phyloP scores from a whole-genome alignment of 257 asterid genomes.

The Coffea canephora region DNA sequence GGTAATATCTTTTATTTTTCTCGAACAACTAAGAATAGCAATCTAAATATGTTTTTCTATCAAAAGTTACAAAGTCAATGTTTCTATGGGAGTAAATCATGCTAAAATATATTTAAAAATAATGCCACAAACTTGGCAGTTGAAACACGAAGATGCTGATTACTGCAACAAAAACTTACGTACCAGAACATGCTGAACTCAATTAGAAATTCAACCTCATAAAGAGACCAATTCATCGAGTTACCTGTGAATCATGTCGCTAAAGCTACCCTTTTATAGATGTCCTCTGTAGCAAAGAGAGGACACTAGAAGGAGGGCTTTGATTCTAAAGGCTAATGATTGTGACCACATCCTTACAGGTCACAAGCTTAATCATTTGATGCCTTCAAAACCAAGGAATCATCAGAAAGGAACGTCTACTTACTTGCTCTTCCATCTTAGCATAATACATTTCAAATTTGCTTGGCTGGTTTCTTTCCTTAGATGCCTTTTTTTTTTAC shows the following conservation, averaged over 20 bases:
- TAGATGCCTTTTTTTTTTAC: too few species aligned
- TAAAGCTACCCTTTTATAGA: too few species aligned
- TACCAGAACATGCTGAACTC: too few species aligned
- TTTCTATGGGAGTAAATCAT: neutral
- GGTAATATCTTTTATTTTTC: too few species aligned
- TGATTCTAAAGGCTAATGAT: constrained; percentile 16
- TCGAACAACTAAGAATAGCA: too few species aligned
- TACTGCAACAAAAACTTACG: too few species aligned
- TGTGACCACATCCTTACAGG: neutral
- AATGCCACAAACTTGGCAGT: neutral
- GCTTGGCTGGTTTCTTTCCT: neutral
- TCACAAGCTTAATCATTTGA: neutral
- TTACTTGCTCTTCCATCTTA: neutral
- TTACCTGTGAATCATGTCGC: neutral
- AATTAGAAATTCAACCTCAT: neutral
- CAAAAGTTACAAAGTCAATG: too few species aligned
- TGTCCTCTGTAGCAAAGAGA: too few species aligned
- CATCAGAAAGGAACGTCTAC: neutral
- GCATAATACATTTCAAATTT: neutral
- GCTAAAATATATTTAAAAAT: neutral
- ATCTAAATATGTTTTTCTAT: too few species aligned
- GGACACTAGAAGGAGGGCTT: neutral
- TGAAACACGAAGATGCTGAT: neutral
- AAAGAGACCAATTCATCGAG: neutral
- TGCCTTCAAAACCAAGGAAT: neutral